These are phyloP conservation scores for Berberis thunbergii DNA, from an alignment of 164 flowering plant genomes.

Conservation along the genomic window DNA sequence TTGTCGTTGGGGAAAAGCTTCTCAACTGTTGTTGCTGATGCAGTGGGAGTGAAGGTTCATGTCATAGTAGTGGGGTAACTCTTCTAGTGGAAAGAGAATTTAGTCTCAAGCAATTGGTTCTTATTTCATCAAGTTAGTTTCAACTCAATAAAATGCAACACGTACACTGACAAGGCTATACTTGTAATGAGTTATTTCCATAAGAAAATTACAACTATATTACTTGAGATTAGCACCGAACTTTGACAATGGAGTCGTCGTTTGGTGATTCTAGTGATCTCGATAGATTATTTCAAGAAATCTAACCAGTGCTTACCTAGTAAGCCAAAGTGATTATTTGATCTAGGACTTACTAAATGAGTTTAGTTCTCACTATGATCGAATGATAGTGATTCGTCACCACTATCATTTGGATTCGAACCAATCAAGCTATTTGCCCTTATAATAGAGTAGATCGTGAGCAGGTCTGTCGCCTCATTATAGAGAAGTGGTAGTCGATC, in stretches of 20 bases:
- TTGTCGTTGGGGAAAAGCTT: conserved; percentile 70
- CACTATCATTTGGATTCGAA: neutral
- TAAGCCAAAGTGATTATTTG: neutral
- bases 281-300: neutral
- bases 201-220: too few relatives aligned
- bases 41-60: neutral
- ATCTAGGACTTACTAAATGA: neutral
- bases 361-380: neutral
- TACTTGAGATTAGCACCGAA: too few relatives aligned
- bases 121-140: too few relatives aligned
- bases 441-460: too few relatives aligned
- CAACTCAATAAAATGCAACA: too few relatives aligned
- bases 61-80: conserved; percentile 29
- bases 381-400: neutral
- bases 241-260: too few relatives aligned
- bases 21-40: conserved; percentile 24
- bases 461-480: too few relatives aligned
- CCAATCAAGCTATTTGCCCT: too few relatives aligned
- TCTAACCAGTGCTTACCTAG: neutral
- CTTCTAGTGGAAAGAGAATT: conserved; percentile 21
- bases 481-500: too few relatives aligned
- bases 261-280: neutral
- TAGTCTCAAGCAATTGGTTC: too few relatives aligned
- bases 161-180: too few relatives aligned
- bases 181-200: too few relatives aligned